These are phyloP conservation scores for Solanum habrochaites DNA, from an alignment of 257 asterid genomes.

Conservation along the genomic window DNA sequence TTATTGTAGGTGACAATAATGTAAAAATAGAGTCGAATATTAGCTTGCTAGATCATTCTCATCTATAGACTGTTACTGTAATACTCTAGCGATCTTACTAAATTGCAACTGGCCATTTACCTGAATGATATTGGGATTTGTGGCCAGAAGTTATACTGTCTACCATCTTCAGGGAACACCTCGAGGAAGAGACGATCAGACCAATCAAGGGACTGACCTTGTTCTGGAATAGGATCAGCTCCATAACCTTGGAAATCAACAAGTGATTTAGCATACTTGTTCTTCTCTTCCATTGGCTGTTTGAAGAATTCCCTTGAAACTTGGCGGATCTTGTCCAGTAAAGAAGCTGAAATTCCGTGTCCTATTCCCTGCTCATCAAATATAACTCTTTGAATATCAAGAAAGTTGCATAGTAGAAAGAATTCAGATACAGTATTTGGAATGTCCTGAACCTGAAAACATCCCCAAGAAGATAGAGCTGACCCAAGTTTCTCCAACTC, in stretches of 20 bases:
- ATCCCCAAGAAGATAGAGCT: slow-evolving; percentile 45
- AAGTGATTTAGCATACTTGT: slow-evolving; percentile 31
- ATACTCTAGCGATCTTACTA: neutral
- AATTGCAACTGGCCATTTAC: neutral
- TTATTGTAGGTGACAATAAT: neutral
- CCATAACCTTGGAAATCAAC: slow-evolving; percentile 46
- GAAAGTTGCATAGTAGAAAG: neutral
- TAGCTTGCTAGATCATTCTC: neutral
- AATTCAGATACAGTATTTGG: neutral
- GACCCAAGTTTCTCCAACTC: slow-evolving; percentile 27
- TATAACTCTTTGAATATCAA: neutral
- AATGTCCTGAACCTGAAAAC: slow-evolving; percentile 31
- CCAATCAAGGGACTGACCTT: slow-evolving; percentile 53
- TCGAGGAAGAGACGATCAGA: slow-evolving; percentile 41
- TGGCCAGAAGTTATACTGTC: slow-evolving; percentile 39
- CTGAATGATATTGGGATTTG: slow-evolving; percentile 27
- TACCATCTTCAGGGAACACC: slow-evolving; percentile 28
- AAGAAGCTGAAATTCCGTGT: slow-evolving; percentile 34
- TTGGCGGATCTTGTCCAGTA: slow-evolving; percentile 20
- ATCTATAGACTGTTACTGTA: neutral
- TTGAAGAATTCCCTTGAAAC: slow-evolving; percentile 33
- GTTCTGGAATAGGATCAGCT: slow-evolving; percentile 51
- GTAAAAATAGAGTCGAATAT: neutral
- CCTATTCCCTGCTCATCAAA: slow-evolving; percentile 24
- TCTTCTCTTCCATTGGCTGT: slow-evolving; percentile 47